These are phyloP conservation scores for Thelephora ganbajun DNA, from an alignment of 768 basidiomycete genomes.

Conservation along the genomic window DNA sequence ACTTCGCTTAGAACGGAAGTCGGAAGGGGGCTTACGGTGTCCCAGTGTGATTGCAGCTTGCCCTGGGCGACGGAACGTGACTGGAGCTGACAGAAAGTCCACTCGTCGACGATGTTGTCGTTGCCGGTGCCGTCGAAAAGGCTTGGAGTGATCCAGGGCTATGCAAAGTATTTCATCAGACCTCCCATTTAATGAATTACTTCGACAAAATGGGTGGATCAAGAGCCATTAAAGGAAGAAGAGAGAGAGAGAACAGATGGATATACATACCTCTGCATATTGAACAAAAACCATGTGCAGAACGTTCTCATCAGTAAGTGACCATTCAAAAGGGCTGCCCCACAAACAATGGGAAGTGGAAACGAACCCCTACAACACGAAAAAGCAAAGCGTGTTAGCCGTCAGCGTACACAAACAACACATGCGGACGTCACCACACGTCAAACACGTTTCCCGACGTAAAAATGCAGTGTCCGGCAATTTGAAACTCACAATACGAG, in stretches of 20 bases:
- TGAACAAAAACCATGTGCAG: neutral
- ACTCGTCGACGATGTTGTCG: conserved; percentile 54
- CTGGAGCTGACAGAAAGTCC: conserved; percentile 60
- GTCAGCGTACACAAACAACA: conserved; percentile 10
- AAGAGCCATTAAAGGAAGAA: no score
- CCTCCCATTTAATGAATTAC: neutral
- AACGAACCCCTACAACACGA: neutral
- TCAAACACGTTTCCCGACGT: neutral
- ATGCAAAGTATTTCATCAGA: conserved; percentile 2
- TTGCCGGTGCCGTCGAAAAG: conserved; percentile 57
- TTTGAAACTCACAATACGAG: conserved; percentile 34
- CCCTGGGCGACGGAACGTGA: conserved; percentile 30
- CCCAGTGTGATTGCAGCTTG: conserved; percentile 56
- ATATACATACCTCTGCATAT: conserved; percentile 19
- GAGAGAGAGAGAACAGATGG: no score
- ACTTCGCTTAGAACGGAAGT: conserved; percentile 16
- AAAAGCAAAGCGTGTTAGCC: conserved; percentile 4
- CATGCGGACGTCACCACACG: neutral
- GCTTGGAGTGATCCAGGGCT: conserved; percentile 71
- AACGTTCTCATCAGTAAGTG: no score
- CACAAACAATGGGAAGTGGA: neutral
- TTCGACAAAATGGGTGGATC: neutral
- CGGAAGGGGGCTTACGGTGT: conserved; percentile 25
- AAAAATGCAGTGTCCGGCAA: neutral
- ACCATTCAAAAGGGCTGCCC: neutral